Conservation (phyloP, 768 basidiomycete species). For the Kwoniella pini region DNA sequence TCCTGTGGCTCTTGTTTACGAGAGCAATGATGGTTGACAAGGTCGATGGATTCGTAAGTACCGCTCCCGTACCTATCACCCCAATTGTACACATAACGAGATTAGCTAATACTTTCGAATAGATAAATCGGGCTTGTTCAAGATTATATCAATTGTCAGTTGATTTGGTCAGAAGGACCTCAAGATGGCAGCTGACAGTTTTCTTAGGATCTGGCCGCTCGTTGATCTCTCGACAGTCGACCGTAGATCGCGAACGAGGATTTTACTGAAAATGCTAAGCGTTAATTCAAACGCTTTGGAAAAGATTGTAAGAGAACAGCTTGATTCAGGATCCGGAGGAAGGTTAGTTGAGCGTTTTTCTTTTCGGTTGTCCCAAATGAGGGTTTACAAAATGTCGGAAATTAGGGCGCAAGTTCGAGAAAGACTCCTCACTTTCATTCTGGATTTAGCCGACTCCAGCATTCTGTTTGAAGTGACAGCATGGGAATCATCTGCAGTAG, state of each 20-base stretch:
- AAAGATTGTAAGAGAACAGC: constrained; percentile 15
- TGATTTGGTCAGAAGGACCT: background rate
- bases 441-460: constrained; percentile 30
- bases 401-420: constrained; percentile 17
- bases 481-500: constrained; percentile 27
- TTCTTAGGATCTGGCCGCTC: constrained; percentile 32
- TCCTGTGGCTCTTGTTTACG: constrained; percentile 40
- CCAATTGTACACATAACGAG: background rate
- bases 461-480: constrained; percentile 11
- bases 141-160: constrained; percentile 26
- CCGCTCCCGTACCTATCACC: too few relatives aligned
- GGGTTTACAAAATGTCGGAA: too few relatives aligned
- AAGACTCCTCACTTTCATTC: constrained; percentile 24
- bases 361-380: too few relatives aligned
- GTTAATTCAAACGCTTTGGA: constrained; percentile 28
- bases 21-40: constrained; percentile 23
- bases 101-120: background rate
- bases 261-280: constrained; percentile 27
- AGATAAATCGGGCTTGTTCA: constrained; percentile 18
- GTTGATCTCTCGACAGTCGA: constrained; percentile 17
- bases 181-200: background rate
- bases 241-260: constrained; percentile 15
- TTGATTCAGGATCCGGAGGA: constrained; percentile 5
- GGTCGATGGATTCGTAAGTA: constrained; percentile 34
- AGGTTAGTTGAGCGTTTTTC: constrained; percentile 15